phyloP scores from a whole-genome alignment of 202 grass and related monocot species.

The Elaeis oleifera region DNA sequence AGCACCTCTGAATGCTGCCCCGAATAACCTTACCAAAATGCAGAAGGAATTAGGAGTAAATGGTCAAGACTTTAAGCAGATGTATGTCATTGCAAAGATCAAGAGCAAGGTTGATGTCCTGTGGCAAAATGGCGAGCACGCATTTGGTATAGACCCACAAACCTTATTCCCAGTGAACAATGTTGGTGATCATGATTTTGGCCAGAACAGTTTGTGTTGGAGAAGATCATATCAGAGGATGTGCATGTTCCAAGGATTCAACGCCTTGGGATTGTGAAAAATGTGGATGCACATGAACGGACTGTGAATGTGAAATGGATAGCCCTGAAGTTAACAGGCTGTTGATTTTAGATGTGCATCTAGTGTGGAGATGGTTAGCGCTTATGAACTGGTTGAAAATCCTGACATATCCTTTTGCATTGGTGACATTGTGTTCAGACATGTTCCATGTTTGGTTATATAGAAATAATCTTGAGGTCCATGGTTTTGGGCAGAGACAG shows the following conservation, averaged over 20 bases:
- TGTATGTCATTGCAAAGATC: conserved; percentile 69
- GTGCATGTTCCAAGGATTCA: conserved; percentile 20
- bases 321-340: conserved; percentile 33
- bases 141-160: conserved; percentile 56
- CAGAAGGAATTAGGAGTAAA: conserved; percentile 24
- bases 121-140: conserved; percentile 80
- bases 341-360: conserved; percentile 25
- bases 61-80: conserved; percentile 40
- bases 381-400: conserved; percentile 87
- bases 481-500: neutral
- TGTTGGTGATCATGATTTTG: conserved; percentile 92
- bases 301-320: conserved; percentile 87
- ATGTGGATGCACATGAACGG: conserved; percentile 59
- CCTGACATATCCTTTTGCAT: conserved; percentile 71
- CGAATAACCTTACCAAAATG: conserved; percentile 23
- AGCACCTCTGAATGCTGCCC: conserved; percentile 14
- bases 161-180: conserved; percentile 64
- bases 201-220: conserved; percentile 78
- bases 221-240: conserved; percentile 50
- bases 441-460: conserved; percentile 39
- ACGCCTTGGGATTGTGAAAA: conserved; percentile 56
- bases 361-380: conserved; percentile 75
- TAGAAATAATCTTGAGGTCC: conserved; percentile 35
- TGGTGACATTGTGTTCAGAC: conserved; percentile 63
- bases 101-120: conserved; percentile 76